phyloP scores from a whole-genome alignment of 2,329 filamentous ascomycete species.

The Seiridium cupressi region DNA sequence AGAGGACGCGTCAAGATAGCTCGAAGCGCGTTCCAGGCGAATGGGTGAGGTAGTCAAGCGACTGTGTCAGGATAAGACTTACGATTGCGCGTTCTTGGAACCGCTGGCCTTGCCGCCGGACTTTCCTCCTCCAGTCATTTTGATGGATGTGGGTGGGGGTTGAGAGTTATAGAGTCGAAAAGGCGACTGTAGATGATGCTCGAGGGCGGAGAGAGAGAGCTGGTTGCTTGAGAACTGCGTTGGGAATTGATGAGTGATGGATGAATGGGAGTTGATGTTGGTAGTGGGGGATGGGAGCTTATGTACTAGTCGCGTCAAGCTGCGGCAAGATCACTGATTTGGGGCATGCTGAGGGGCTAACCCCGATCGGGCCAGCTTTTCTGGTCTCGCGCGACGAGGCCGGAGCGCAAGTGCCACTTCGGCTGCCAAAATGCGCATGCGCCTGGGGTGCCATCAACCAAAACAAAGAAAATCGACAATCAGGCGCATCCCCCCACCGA shows the following conservation, averaged over 20 bases:
- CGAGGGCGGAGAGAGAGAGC: constrained; percentile 4
- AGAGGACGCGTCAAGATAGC: constrained; percentile 3
- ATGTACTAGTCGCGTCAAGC: constrained; percentile 31
- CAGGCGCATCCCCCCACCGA: background rate
- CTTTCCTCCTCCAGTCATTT: constrained; percentile 99
- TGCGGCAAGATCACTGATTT: constrained; percentile 15
- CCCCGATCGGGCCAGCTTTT: background rate
- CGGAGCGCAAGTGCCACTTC: background rate
- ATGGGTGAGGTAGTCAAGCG: too few species aligned
- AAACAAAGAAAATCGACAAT: background rate
- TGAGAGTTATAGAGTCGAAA: constrained; percentile 10
- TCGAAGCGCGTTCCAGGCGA: too few species aligned
- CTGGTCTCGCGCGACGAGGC: background rate
- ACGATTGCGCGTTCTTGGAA: constrained; percentile 99
- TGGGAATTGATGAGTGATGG: constrained; percentile 17
- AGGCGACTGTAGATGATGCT: constrained; percentile 14
- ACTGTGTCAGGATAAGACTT: constrained; percentile 45
- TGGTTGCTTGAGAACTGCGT: constrained; percentile 12
- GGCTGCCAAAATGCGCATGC: background rate
- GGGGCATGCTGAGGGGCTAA: background rate
- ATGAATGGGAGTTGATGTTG: constrained; percentile 32
- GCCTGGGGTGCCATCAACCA: background rate
- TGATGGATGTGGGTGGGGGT: constrained; percentile 53
- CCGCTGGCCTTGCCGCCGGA: constrained; percentile 99
- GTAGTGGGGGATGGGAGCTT: constrained; percentile 33